A percentile compares a stretch with the other conserved stretches of the same genome.
phyloP scores from a whole-genome alignment of 805 yeast species.

The Wickerhamomyces chambardii region DNA sequence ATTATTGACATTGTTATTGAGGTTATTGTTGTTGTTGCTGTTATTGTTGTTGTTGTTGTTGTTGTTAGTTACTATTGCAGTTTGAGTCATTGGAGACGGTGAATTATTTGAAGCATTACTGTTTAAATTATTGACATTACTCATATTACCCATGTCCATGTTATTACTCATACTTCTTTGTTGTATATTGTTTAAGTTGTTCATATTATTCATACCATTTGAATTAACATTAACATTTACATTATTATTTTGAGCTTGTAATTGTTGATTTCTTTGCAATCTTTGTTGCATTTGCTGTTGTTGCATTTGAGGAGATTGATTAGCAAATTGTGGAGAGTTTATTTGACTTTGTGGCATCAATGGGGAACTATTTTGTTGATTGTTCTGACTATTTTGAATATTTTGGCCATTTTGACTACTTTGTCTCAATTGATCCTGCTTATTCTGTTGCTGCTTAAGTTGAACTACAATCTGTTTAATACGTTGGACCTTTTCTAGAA shows the following conservation, averaged over 20 bases:
- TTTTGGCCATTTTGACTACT: conserved; percentile 14
- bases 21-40: no score
- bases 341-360: not conserved
- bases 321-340: conserved; percentile 1
- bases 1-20: no score
- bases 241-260: conserved; percentile 1
- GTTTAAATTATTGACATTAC: no score
- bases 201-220: no score
- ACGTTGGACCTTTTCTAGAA: conserved; percentile 51
- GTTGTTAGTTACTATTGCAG: no score
- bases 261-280: conserved; percentile 12
- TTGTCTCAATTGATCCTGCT: conserved; percentile 11
- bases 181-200: no score
- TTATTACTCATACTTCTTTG: no score
- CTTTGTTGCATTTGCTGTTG: conserved; percentile 17
- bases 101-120: conserved; percentile 3
- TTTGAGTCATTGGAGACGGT: conserved; percentile 10
- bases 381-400: conserved; percentile 8
- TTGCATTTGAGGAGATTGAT: conserved; percentile 13
- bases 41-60: no score
- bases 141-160: no score
- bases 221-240: no score
- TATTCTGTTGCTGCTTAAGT: conserved; percentile 34
- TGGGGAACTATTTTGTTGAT: conserved; percentile 1
- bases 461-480: conserved; percentile 52